phyloP scores from a whole-genome alignment of 2,329 filamentous ascomycete species.

The Diaporthe vaccinii region DNA sequence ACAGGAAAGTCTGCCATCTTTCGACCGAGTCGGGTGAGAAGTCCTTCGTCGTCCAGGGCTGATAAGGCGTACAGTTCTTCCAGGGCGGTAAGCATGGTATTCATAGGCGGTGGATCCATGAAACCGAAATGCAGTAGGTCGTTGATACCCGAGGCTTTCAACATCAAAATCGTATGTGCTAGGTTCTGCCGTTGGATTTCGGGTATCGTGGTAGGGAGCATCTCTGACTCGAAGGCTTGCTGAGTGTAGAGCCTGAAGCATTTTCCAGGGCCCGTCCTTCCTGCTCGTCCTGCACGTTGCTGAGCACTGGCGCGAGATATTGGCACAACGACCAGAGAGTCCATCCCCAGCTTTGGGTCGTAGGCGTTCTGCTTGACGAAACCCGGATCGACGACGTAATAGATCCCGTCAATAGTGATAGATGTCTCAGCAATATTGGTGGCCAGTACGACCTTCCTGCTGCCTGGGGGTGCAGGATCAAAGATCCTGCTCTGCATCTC shows the following conservation, averaged over 20 bases:
- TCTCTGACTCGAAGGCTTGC: conserved; percentile 94
- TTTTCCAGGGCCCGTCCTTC: conserved; percentile 94
- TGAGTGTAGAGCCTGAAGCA: conserved; percentile 97
- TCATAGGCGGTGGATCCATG: conserved; percentile 97
- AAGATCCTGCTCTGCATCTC: conserved; percentile 97
- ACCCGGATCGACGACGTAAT: conserved; percentile 96
- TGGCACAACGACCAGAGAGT: conserved; percentile 93
- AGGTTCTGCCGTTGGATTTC: conserved; percentile 97
- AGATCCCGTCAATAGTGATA: conserved; percentile 97
- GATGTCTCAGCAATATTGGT: conserved; percentile 99
- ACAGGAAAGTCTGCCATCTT: conserved; percentile 99
- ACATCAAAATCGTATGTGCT: conserved; percentile 92
- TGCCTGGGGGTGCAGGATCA: conserved; percentile 88
- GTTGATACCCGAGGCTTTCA: conserved; percentile 99
- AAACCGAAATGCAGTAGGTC: conserved; percentile 98
- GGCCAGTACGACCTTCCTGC: conserved; percentile 94
- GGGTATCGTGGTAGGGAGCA: conserved; percentile 95
- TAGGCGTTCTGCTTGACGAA: conserved; percentile 99
- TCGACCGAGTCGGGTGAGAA: conserved; percentile 89
- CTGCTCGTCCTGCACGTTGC: conserved; percentile 91
- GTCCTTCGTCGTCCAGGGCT: conserved; percentile 93
- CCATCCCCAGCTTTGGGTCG: conserved; percentile 97
- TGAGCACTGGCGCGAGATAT: conserved; percentile 98
- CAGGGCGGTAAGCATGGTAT: conserved; percentile 95
- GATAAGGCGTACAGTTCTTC: conserved; percentile 95